Evolutionary conservation across 1,284 basidiomycete genomes (phyloP), one percentile per base, ranked within the genome.

Genomic region (Wallemia mellicola): DNA sequence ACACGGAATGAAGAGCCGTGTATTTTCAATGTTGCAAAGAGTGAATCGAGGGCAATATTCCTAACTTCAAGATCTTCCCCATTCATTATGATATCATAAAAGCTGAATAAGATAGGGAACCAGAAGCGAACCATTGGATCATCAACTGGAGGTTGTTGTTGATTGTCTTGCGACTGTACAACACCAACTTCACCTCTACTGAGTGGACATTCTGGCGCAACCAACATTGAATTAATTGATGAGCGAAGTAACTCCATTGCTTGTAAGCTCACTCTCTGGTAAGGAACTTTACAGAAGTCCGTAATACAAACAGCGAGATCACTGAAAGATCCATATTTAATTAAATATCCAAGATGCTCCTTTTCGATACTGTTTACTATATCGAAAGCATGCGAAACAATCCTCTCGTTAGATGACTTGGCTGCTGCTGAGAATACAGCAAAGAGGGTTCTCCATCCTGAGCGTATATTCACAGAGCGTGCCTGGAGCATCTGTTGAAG

Each of bases 11-110:
- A 77, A 2, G 76, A 71, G 0, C 94, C 94, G 67, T 95, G 83
- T 27, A 78, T 82, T 72, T 95, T 96, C 65, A 99, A 76, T 0
- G 91, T 92, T 26, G 80, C 81, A 70, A 98, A 99, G 33, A 98
- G 74, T 24, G 91, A 94, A 70, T 98, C 91, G 27, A 99, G 76
- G 0, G 95, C 91, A 60, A 89, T 92, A 66, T 1, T 79, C 63
- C 95, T 80, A 61, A 99, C 91, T 77, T 99, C 94, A 38, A 99
- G 74, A 68, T 99, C 94, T 71, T 98, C 95, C 17, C 89, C 94
- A 62, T 95, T 98, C 94, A 99, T 99, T 69, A 98, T 92, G 62
- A 99, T 91, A 70, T 98, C 94, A 72, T 94, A 96, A 73, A 96
- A 96, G 24, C 85, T 83, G 68, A 98, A 94, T 22, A 98, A 74